Base-by-base conservation (phyloP, 306 rosid species). In the Abrus precatorius region DNA sequence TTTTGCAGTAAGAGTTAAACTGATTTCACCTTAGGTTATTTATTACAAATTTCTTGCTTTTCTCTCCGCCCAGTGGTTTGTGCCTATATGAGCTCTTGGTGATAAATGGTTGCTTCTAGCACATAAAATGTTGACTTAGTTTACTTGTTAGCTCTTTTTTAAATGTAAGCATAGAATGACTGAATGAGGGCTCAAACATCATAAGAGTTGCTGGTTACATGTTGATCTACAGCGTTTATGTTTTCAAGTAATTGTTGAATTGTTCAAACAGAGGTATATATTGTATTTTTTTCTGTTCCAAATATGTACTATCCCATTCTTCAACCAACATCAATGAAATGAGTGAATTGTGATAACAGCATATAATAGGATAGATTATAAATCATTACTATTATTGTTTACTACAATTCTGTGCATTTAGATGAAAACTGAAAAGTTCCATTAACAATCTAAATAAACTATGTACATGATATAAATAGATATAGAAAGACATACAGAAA, bases 231-330 rank as follows among this genome's bases (percentile, higher is more conserved):
- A 20, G 20, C 20, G 20, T 20, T 20, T 10, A 9, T 10, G 9
- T 34, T 34, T 30, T 32, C 27, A 55, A 1, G 27, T 20, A 5
- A 4, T 14, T 28, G 38, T 57, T 9, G 5, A 57, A 29, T 57
- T 9, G n/a, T 29, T 57, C n/a, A 57, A 57, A 28, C 38, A 7
- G 38, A 9, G 5, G 38, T 54, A 8, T 7, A 8, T 27, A 29
- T 57, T 57, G n/a, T 57, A 28, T 57, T 29, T 57, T 55, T 28
- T 57, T 57, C 64, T 28, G 64, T 57, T 38, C 20, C 64, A 57
- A 55, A 57, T 57, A 8, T 57, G n/a, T 29, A 57, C 1, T 8
- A 27, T 57, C 9, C 64, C 38, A 27, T 7, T 57, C 64, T 29
- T 59, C n/a, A 29, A 29, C 66, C n/a, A 29, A 29, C 66, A 59